Percentiles rank a stretch among this genome's conserved stretches.
Evolutionary conservation across 306 rosid species (phyloP).

Genomic region (Cucumis hystrix): DNA sequence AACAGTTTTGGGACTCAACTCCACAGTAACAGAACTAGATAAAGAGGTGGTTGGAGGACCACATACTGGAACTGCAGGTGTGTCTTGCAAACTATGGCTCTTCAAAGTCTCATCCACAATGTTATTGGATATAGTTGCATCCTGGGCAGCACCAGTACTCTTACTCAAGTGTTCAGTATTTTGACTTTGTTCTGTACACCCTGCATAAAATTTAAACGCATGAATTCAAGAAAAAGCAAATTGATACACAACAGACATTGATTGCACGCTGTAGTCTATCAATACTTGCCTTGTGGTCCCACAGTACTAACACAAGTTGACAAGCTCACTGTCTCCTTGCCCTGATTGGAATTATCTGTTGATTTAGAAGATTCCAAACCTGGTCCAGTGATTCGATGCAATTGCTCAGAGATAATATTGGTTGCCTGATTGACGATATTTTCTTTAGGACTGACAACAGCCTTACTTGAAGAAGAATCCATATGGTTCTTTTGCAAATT

Average conservation of each 20-base stretch:
- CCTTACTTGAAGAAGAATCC: constrained; percentile 22
- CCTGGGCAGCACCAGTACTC: constrained; percentile 15
- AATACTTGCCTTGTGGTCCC: constrained; percentile 28
- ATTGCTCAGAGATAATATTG: constrained; percentile 25
- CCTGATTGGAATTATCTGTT: constrained; percentile 17
- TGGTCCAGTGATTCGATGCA: constrained; percentile 16
- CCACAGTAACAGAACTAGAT: constrained; percentile 19
- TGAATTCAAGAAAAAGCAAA: constrained; percentile 2
- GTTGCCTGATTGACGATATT: constrained; percentile 9
- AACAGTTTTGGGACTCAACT: constrained; percentile 11
- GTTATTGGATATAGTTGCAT: constrained; percentile 15
- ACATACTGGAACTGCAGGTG: constrained; percentile 18
- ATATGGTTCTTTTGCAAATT: constrained; percentile 23
- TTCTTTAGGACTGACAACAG: constrained; percentile 14
- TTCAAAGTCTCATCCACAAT: constrained; percentile 21
- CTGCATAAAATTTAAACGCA: constrained; percentile 30
- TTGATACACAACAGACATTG: not conserved
- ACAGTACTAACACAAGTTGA: constrained; percentile 26
- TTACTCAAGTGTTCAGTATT: constrained; percentile 20
- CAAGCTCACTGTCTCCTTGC: constrained; percentile 26
- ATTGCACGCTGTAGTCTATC: not conserved
- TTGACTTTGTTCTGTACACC: constrained; percentile 33
- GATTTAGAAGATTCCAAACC: constrained; percentile 22
- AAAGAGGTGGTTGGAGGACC: constrained; percentile 28
- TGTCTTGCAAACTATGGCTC: constrained; percentile 21